Base-by-base conservation (phyloP, 2,329 filamentous ascomycete species). In the Pyrenophora teres region DNA sequence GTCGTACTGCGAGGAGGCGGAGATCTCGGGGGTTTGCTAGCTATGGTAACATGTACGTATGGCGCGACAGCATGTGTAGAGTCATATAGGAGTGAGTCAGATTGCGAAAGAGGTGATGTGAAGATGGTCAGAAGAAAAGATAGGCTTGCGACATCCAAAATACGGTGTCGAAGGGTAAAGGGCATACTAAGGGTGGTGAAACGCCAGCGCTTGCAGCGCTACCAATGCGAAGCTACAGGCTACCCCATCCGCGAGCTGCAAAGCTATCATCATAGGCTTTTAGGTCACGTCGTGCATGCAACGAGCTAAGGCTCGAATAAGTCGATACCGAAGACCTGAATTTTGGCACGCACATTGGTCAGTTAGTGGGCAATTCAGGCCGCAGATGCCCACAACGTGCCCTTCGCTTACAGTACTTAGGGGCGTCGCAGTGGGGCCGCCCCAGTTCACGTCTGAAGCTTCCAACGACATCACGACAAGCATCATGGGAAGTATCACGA, bases 381-480 rank as follows among this genome's bases (percentile, higher is more conserved):
- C 46, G 46, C 45, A 19, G 40, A 41, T 39, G 31, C 45, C 36
- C 18, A 37, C 39, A 48, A 35, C 35, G 54, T 51, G 54, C 54
- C 46, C 49, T 40, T 57, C 57, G 57, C 57, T 58, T 58, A 55
- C 30, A n/a, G 43, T 41, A 15, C 15, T 15, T 15, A 43, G 31
- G 41, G 19, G 15, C 45, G 41, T 49, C 51, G 41, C 37, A 47
- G 54, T 56, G 50, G 44, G 50, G 48, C 51, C 27, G 39, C 27
- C 50, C 33, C 35, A 41, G 50, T 50, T 45, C 19, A 38, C 38
- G 37, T 35, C 54, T 50, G 30, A 49, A 32, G 15, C 40, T 49
- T 44, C 44, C 49, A 33, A 59, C 56, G 23, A 63, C 65, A 67
- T 60, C 62, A 65, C 60, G 53, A 41, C 48, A 32, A 37, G 40